These are phyloP conservation scores for Fusarium sulawesiense DNA, from an alignment of 2,329 filamentous ascomycete species.

Conservation along the genomic window DNA sequence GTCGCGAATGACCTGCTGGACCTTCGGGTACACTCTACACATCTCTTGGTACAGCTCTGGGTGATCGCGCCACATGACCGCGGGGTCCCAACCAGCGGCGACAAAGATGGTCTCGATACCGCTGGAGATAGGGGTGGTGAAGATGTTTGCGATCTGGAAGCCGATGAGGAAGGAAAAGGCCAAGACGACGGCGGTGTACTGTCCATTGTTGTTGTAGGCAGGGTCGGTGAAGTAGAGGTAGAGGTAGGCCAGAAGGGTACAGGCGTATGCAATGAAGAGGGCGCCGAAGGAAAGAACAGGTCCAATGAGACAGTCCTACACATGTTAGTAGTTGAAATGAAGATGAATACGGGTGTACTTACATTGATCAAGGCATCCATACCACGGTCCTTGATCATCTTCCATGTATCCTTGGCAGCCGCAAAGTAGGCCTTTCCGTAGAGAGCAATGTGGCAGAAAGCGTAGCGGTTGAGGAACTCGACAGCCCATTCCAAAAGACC, in stretches of 20 bases:
- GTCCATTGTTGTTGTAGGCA: constrained; percentile 74
- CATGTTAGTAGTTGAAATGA: constrained; percentile 23
- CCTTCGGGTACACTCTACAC: constrained; percentile 83
- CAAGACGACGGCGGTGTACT: constrained; percentile 81
- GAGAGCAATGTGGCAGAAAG: constrained; percentile 91
- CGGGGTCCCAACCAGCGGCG: constrained; percentile 74
- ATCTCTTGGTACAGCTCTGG: constrained; percentile 83
- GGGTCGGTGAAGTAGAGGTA: constrained; percentile 87
- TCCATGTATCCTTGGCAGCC: constrained; percentile 91
- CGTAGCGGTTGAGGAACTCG: constrained; percentile 90
- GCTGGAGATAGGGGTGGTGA: constrained; percentile 86
- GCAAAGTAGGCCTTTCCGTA: constrained; percentile 90
- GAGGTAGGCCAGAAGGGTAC: constrained; percentile 84
- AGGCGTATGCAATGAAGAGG: constrained; percentile 85
- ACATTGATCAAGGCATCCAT: constrained; percentile 88
- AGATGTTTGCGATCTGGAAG: constrained; percentile 88
- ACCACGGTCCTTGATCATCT: constrained; percentile 90
- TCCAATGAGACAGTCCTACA: constrained; percentile 78
- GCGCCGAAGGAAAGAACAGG: constrained; percentile 81
- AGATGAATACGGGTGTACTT: constrained; percentile 21
- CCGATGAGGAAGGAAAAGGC: constrained; percentile 91
- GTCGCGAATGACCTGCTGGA: constrained; percentile 77
- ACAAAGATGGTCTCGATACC: constrained; percentile 96
- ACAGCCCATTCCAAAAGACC: constrained; percentile 85
- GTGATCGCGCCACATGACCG: constrained; percentile 83